phyloP scores from a whole-genome alignment of 805 yeast species.

The Naumovozyma baii region DNA sequence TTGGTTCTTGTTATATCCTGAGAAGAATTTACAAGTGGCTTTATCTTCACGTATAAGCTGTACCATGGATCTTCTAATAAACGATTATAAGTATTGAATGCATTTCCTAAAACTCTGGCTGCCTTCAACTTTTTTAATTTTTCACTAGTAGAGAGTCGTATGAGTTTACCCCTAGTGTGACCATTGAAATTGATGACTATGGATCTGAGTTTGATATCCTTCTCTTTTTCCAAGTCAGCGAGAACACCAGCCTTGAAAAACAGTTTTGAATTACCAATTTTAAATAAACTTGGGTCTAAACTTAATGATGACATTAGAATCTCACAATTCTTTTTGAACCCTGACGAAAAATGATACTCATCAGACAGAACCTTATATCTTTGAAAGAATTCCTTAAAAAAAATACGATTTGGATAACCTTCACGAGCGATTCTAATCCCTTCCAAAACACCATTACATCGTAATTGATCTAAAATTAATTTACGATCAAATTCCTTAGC shows the following conservation, averaged over 20 bases:
- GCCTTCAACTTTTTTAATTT: conserved; percentile 58
- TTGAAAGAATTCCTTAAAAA: conserved; percentile 66
- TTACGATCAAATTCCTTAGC: conserved; percentile 64
- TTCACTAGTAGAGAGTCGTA: conserved; percentile 39
- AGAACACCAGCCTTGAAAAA: conserved; percentile 95
- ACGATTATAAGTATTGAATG: conserved; percentile 44
- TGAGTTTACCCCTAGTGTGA: conserved; percentile 49
- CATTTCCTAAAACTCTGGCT: conserved; percentile 54
- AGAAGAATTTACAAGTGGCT: conserved; percentile 64
- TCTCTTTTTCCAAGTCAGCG: conserved; percentile 72
- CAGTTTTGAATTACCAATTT: conserved; percentile 85
- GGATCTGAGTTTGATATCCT: conserved; percentile 52
- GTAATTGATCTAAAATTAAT: conserved; percentile 75
- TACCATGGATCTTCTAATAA: conserved; percentile 67
- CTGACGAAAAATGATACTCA: conserved; percentile 32
- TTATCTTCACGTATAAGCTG: conserved; percentile 54
- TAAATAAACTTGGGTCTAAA: conserved; percentile 69
- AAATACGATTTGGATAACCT: conserved; percentile 90
- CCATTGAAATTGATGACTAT: conserved; percentile 58
- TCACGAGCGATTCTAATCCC: conserved; percentile 96
- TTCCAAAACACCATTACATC: conserved; percentile 96
- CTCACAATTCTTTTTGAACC: conserved; percentile 60
- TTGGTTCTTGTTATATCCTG: conserved; percentile 50
- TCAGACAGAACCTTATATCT: conserved; percentile 60
- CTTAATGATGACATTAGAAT: conserved; percentile 52